phyloP scores from a whole-genome alignment of 192 early-diverging fungal species.

The Rhizophagus prolifer region DNA sequence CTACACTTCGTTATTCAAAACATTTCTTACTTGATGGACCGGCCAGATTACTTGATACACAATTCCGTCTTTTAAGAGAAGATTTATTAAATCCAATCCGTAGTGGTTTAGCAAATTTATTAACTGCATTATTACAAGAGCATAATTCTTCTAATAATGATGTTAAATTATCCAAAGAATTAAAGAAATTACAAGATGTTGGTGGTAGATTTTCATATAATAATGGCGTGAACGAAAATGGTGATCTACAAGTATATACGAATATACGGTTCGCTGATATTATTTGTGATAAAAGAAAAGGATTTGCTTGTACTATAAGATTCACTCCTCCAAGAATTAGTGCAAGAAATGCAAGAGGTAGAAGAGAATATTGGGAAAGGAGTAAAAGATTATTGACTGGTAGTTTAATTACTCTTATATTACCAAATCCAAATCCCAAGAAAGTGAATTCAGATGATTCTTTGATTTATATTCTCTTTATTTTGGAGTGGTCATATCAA shows the following conservation, averaged over 20 bases:
- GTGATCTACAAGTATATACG: background rate
- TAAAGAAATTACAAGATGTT: conserved; percentile 2
- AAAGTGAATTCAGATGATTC: too few relatives aligned
- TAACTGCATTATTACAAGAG: conserved; percentile 4
- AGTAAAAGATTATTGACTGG: conserved; percentile 28
- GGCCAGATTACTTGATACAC: conserved; percentile 51
- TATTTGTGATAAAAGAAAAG: background rate
- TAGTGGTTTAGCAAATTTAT: conserved; percentile 42
- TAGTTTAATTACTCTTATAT: conserved; percentile 41
- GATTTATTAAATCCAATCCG: conserved; percentile 53
- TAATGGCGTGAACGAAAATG: background rate
- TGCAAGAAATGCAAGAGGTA: background rate
- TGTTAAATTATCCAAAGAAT: too few relatives aligned
- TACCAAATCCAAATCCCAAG: conserved; percentile 1
- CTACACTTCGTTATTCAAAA: conserved; percentile 29
- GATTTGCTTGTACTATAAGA: background rate
- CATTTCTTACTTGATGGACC: conserved; percentile 50
- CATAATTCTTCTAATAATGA: background rate
- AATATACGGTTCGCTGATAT: background rate
- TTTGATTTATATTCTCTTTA: too few relatives aligned
- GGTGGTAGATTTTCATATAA: too few relatives aligned
- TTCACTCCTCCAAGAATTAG: background rate
- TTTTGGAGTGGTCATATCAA: conserved; percentile 40
- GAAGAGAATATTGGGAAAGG: background rate
- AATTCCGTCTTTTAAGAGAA: conserved; percentile 62